These are phyloP conservation scores for Dryadomyces quercivorus DNA, from an alignment of 2,329 filamentous ascomycete species.

Conservation along the genomic window DNA sequence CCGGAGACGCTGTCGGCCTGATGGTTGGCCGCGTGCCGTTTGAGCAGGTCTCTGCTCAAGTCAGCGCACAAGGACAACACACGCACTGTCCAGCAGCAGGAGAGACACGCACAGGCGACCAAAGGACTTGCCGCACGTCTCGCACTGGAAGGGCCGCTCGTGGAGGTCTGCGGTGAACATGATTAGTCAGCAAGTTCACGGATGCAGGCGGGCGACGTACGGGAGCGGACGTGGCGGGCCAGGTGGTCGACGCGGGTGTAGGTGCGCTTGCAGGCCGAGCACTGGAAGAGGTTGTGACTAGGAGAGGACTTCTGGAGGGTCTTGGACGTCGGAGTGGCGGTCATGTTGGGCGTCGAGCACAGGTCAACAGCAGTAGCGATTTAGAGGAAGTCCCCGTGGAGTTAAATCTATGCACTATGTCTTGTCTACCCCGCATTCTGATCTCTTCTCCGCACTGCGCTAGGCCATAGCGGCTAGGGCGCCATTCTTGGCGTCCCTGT, in stretches of 20 bases:
- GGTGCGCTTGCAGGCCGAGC: slow-evolving; percentile 7
- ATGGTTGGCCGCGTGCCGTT: slow-evolving; percentile 7
- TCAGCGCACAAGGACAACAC: neutral
- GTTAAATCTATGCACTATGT: no score
- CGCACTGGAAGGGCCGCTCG: slow-evolving; percentile 9
- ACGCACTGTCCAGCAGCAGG: neutral
- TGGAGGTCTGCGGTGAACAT: slow-evolving; percentile 5
- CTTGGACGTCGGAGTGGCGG: neutral
- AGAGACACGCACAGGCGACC: slow-evolving; percentile 4
- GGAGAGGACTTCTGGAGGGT: neutral
- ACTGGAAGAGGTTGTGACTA: slow-evolving; percentile 7
- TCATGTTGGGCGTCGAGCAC: neutral
- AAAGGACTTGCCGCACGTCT: slow-evolving; percentile 8
- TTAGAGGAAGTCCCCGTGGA: neutral
- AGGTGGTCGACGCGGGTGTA: slow-evolving; percentile 10
- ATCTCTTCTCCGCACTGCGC: neutral
- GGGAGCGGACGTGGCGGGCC: slow-evolving; percentile 9
- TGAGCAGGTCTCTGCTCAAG: slow-evolving; percentile 7
- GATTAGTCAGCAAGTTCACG: neutral
- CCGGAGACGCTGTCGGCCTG: neutral
- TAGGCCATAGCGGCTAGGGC: no score
- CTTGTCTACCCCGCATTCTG: no score
- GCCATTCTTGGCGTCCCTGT: no score
- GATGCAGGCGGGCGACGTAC: neutral
- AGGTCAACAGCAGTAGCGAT: neutral